Conservation (phyloP, 2,329 filamentous ascomycete species). For the Cladophialophora chaetospira region DNA sequence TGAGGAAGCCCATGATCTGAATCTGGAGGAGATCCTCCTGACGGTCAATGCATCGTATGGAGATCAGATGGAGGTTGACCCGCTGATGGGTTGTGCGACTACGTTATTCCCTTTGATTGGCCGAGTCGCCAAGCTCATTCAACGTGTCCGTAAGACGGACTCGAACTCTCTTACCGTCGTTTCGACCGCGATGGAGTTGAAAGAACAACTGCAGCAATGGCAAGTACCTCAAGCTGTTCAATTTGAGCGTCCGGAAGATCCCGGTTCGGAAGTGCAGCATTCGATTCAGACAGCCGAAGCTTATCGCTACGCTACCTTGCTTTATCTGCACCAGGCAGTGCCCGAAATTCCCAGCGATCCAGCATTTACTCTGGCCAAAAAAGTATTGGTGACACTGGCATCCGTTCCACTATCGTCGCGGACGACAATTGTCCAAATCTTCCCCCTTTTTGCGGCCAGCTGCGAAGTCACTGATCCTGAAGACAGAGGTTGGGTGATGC, state of each 20-base stretch:
- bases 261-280: slow-evolving; percentile 63
- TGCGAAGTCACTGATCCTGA: slow-evolving; percentile 63
- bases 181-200: slow-evolving; percentile 63
- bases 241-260: slow-evolving; percentile 65
- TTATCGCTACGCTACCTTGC: slow-evolving; percentile 66
- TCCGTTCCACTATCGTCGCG: slow-evolving; percentile 64
- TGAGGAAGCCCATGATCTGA: slow-evolving; percentile 58
- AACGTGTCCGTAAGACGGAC: slow-evolving; percentile 57
- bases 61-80: slow-evolving; percentile 63
- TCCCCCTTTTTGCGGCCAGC: slow-evolving; percentile 67
- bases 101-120: slow-evolving; percentile 70
- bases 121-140: slow-evolving; percentile 65
- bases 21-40: slow-evolving; percentile 53
- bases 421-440: slow-evolving; percentile 69
- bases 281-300: slow-evolving; percentile 68
- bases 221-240: slow-evolving; percentile 52
- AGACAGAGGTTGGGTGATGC: slow-evolving; percentile 64
- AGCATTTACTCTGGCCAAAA: slow-evolving; percentile 61
- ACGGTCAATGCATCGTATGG: slow-evolving; percentile 42
- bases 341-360: slow-evolving; percentile 65
- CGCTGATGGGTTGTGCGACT: slow-evolving; percentile 68
- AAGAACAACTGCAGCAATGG: slow-evolving; percentile 63
- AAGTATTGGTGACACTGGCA: slow-evolving; percentile 62
- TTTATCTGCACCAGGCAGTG: slow-evolving; percentile 69
- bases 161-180: slow-evolving; percentile 64